Evolutionary conservation across 306 rosid species (phyloP).

Genomic region (Begonia fuchsioides): DNA sequence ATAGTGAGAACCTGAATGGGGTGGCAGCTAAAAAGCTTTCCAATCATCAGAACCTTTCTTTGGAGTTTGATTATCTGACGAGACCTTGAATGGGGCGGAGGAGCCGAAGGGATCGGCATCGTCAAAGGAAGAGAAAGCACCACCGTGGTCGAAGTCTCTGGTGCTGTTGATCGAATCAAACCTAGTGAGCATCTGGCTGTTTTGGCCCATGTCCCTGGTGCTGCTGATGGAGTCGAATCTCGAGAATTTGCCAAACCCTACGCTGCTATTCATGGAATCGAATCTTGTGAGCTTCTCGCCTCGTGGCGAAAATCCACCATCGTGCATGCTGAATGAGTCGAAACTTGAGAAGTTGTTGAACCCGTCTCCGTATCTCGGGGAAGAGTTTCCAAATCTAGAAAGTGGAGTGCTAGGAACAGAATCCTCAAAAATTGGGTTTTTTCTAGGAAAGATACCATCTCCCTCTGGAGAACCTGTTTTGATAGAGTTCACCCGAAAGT

Average conservation of each 20-base stretch:
- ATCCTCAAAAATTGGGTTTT: conserved; percentile 79
- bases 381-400: conserved; percentile 70
- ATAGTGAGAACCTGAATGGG: too few species aligned
- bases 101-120: conserved; percentile 82
- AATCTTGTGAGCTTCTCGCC: conserved; percentile 9
- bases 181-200: conserved; percentile 17
- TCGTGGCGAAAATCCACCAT: conserved; percentile 31
- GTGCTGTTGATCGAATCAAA: conserved; percentile 51
- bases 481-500: conserved; percentile 50
- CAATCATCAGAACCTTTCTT: conserved; percentile 66
- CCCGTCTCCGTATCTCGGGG: conserved; percentile 84
- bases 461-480: conserved; percentile 53
- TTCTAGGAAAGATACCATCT: conserved; percentile 42
- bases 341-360: conserved; percentile 63
- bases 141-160: conserved; percentile 37
- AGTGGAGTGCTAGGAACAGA: conserved; percentile 90
- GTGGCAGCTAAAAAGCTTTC: conserved; percentile 55
- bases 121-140: conserved; percentile 47
- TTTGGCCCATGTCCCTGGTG: conserved; percentile 41
- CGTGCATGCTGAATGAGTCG: conserved; percentile 48
- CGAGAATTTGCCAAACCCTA: conserved; percentile 15
- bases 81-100: conserved; percentile 73
- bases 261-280: conserved; percentile 25
- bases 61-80: conserved; percentile 49
- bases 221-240: conserved; percentile 51